These are phyloP conservation scores for Mimosa bimucronata DNA, from an alignment of 306 rosid species.

Conservation along the genomic window DNA sequence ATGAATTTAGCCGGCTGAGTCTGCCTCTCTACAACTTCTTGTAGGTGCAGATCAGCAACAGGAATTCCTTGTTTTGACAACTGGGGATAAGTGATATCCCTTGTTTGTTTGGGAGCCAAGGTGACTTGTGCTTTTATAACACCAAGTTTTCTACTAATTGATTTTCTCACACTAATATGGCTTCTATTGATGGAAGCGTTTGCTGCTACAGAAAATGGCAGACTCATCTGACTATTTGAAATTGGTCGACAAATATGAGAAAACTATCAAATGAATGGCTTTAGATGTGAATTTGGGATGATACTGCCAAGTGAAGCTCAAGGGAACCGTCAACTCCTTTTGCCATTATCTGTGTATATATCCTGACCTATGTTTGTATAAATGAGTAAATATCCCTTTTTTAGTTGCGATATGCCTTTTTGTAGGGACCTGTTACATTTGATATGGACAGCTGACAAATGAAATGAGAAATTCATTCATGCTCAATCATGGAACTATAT, in stretches of 20 bases:
- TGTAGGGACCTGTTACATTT: neutral
- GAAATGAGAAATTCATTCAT: neutral
- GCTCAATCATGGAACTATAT: neutral
- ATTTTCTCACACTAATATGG: slow-evolving; percentile 16
- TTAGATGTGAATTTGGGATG: neutral
- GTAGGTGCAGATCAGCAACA: slow-evolving; percentile 57
- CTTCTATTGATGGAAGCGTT: slow-evolving; percentile 44
- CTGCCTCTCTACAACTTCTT: slow-evolving; percentile 70
- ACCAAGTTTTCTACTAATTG: slow-evolving; percentile 26
- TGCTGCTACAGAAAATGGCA: slow-evolving; percentile 44
- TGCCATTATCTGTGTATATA: neutral
- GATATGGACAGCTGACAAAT: slow-evolving; percentile 5
- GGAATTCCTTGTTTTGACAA: slow-evolving; percentile 61
- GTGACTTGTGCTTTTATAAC: slow-evolving; percentile 48
- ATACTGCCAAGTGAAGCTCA: neutral
- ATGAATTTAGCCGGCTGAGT: slow-evolving; percentile 38
- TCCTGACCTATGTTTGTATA: neutral
- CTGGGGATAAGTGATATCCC: slow-evolving; percentile 34
- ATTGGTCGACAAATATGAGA: slow-evolving; percentile 1
- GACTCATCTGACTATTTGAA: slow-evolving; percentile 48
- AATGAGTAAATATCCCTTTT: neutral
- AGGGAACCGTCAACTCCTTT: neutral
- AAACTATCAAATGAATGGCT: slow-evolving; percentile 20
- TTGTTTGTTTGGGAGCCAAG: slow-evolving; percentile 48
- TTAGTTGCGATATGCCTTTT: neutral